Evolutionary conservation across 495 filamentous ascomycete genomes (phyloP).

Genomic region (Lindgomyces ingoldianus): DNA sequence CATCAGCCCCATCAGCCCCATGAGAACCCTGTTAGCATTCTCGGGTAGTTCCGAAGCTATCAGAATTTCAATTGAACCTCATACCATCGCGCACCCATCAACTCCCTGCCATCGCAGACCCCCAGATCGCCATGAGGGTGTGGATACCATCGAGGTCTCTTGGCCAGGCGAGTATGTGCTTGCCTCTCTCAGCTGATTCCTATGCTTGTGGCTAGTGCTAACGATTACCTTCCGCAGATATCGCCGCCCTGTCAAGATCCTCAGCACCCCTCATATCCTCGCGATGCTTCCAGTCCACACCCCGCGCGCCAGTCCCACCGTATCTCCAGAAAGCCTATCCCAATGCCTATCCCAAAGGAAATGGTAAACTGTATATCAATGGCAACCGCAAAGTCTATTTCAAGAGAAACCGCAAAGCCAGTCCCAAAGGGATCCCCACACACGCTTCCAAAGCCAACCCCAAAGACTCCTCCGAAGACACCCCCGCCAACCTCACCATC

Average conservation of each 20-base stretch:
- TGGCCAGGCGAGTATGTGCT: constrained; percentile 23
- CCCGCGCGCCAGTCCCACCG: too few species aligned
- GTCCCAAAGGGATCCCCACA: neutral
- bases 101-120: constrained; percentile 11
- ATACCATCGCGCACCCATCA: neutral
- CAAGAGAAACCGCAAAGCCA: neutral
- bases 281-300: neutral
- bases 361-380: too few species aligned
- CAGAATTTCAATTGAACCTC: constrained; percentile 24
- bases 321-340: neutral
- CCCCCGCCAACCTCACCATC: too few species aligned
- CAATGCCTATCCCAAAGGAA: too few species aligned
- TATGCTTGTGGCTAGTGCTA: too few species aligned
- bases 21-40: constrained; percentile 8
- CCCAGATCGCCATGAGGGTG: constrained; percentile 29
- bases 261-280: neutral
- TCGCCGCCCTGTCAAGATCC: neutral
- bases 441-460: neutral
- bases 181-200: neutral
- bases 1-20: neutral
- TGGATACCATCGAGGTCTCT: constrained; percentile 32
- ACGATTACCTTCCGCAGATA: neutral
- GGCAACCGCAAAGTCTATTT: too few species aligned
- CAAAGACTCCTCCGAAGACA: neutral
- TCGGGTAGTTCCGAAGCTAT: constrained; percentile 16